These are phyloP conservation scores for Wickerhamiella brachini DNA, from an alignment of 805 yeast species.

Conservation along the genomic window DNA sequence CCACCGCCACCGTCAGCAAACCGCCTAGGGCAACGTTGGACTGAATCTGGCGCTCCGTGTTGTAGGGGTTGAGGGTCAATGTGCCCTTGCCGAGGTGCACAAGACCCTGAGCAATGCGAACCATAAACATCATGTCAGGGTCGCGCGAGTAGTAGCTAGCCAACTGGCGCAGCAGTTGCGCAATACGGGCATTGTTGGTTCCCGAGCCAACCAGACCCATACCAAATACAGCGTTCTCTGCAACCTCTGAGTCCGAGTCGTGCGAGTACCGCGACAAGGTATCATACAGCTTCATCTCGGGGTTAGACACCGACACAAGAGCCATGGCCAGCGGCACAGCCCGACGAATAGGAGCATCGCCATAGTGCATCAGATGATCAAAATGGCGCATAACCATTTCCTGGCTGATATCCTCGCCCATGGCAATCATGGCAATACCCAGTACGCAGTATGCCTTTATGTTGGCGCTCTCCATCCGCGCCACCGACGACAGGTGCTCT, in stretches of 20 bases:
- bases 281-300: conserved; percentile 94
- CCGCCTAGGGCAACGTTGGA: conserved; percentile 87
- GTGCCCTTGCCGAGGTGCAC: conserved; percentile 96
- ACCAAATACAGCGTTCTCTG: conserved; percentile 84
- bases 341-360: conserved; percentile 76
- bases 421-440: conserved; percentile 85
- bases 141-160: conserved; percentile 88
- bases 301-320: conserved; percentile 78
- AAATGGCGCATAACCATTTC: conserved; percentile 96
- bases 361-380: conserved; percentile 95
- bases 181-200: conserved; percentile 94
- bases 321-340: conserved; percentile 99
- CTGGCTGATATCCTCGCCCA: conserved; percentile 97
- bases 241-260: conserved; percentile 87
- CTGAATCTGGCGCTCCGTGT: conserved; percentile 72
- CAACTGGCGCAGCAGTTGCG: conserved; percentile 86
- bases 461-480: conserved; percentile 24
- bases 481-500: conserved; percentile 19
- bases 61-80: conserved; percentile 74
- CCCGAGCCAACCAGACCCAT: conserved; percentile 99
- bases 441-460: conserved; percentile 84
- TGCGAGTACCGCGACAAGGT: conserved; percentile 93
- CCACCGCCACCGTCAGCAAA: conserved; percentile 66
- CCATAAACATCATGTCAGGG: conserved; percentile 80
- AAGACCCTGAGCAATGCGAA: conserved; percentile 88